Evolutionary conservation across 106 monocot genomes (phyloP).

Genomic region (Allium fistulosum): DNA sequence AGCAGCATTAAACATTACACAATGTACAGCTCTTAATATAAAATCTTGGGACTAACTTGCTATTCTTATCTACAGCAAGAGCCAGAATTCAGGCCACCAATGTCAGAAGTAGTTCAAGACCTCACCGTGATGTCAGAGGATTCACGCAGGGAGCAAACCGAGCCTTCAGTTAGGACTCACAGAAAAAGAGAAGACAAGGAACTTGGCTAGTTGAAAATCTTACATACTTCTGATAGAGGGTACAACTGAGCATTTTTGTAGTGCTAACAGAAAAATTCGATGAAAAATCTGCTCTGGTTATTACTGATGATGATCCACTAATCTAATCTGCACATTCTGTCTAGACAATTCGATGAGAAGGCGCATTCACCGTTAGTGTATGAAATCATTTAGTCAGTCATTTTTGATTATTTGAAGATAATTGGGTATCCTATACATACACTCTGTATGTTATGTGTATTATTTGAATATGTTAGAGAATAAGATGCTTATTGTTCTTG

Average conservation of each 20-base stretch:
- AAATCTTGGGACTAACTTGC: background rate
- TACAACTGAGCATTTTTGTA: constrained; percentile 4
- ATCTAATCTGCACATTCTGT: too few relatives aligned
- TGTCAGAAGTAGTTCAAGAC: constrained; percentile 95
- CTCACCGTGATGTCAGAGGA: constrained; percentile 58
- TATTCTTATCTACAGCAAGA: constrained; percentile 40
- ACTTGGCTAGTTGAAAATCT: background rate
- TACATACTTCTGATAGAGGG: too few relatives aligned
- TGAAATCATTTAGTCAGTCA: too few relatives aligned
- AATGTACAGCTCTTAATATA: background rate
- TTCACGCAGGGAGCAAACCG: constrained; percentile 4
- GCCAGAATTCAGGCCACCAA: constrained; percentile 93
- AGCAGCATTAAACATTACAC: background rate
- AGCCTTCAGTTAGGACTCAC: constrained; percentile 5
- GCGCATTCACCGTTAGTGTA: too few relatives aligned
- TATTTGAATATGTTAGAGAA: too few relatives aligned
- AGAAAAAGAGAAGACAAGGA: constrained; percentile 1
- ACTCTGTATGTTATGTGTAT: too few relatives aligned
- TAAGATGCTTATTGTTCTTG: too few relatives aligned
- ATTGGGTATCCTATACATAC: too few relatives aligned
- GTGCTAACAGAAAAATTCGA: background rate
- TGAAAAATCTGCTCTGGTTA: too few relatives aligned
- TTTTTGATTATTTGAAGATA: too few relatives aligned
- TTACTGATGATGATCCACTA: too few relatives aligned
- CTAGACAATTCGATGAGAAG: too few relatives aligned